Evolutionary conservation across 495 filamentous ascomycete genomes (phyloP), one percentile per base, ranked within the genome.

Genomic region (Annulohypoxylon stygium): DNA sequence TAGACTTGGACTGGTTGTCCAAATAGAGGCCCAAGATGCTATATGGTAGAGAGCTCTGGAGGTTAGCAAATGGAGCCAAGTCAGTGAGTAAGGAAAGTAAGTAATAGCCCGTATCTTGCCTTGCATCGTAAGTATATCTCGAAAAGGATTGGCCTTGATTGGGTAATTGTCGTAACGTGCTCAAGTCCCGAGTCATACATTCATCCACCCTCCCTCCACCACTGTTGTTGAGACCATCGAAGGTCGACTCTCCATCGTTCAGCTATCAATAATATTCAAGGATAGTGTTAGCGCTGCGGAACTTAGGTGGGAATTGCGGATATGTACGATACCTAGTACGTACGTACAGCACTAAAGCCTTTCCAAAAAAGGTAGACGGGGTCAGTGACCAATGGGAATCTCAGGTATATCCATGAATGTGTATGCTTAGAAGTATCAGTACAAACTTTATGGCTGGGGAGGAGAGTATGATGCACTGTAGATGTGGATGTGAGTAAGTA

Each of bases 241-340:
- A 2, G 25, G 20, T 43, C 39, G 11, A 23, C 14, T 43, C 12
- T 43, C 39, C 39, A 43, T 43, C 39, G 14, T 43, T 43, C 33
- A 30, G 30, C 30, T 33, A 61, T 64, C 41, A 36, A 51, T 47
- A 25, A 41, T 64, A 34, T 48, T 54, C 37, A 74, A 74, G 65
- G 47, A 61, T 62, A 62, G 54, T 58, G 39, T 14, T 43, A 74
- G 71, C 66, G 57, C 70, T 60, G 65, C 65, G 61, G 66, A 26
- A 66, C 53, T 55, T 39, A 62, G 50, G 67, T 74, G 67, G 66
- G 58, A 48, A 64, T 39, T 51, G 62, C 58, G 71, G 71, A 66
- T 60, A 74, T 57, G 43, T 47, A 47, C 2, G 30, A 3, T 30
- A 30, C 30, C 30, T 6, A 30, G 30, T 6, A 30, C 3, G 5